Evolutionary conservation across 345 rosid species (phyloP).

Genomic region (Salix arbutifolia): DNA sequence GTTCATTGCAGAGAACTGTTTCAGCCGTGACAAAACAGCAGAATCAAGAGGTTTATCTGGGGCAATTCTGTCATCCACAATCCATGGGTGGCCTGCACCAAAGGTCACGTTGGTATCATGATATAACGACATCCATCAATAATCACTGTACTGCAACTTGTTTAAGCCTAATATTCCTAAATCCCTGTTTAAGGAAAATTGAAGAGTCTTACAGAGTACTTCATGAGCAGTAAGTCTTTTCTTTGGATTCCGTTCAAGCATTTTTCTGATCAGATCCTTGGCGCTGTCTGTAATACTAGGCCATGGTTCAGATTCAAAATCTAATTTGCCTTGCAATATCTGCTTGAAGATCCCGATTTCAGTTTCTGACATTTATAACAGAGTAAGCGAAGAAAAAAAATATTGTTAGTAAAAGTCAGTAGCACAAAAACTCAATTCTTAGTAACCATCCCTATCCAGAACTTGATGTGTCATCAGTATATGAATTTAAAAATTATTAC

Average conservation of each 20-base stretch:
- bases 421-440: slow-evolving; percentile 1
- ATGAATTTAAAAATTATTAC: slow-evolving; percentile 29
- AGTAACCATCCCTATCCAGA: background rate
- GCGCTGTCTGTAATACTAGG: slow-evolving; percentile 72
- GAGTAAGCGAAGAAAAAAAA: slow-evolving; percentile 8
- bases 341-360: slow-evolving; percentile 68
- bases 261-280: slow-evolving; percentile 64
- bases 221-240: slow-evolving; percentile 68
- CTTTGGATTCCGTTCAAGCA: slow-evolving; percentile 60
- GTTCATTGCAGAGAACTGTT: slow-evolving; percentile 79
- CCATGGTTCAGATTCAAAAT: slow-evolving; percentile 67
- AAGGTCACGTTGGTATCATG: background rate
- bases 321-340: slow-evolving; percentile 63
- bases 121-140: background rate
- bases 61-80: slow-evolving; percentile 69
- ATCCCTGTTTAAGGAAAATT: background rate
- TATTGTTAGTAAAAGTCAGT: background rate
- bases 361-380: slow-evolving; percentile 41
- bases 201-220: slow-evolving; percentile 56
- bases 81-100: slow-evolving; percentile 70
- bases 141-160: background rate
- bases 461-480: slow-evolving; percentile 4
- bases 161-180: background rate
- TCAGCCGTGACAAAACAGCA: slow-evolving; percentile 65
- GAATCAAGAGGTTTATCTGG: slow-evolving; percentile 82